Conservation (phyloP, 1,284 basidiomycete genomes). For the Cronartium ribicola region DNA sequence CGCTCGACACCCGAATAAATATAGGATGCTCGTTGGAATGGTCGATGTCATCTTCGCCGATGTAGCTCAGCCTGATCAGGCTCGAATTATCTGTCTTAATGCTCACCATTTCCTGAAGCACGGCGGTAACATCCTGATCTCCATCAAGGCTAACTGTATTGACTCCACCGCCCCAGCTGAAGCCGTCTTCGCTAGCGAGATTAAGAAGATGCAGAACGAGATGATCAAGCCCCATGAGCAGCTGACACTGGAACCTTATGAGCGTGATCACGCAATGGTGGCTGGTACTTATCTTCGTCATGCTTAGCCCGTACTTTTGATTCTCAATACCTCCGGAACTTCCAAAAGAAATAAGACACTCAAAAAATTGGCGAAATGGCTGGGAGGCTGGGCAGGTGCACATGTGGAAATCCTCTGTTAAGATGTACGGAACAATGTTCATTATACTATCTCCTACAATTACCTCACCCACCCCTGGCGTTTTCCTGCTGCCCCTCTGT, state of each 20-base stretch:
- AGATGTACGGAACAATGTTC: not conserved
- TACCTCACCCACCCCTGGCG: not conserved
- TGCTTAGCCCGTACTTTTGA: not conserved
- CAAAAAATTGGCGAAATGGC: not conserved
- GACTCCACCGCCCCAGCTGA: conserved; percentile 89
- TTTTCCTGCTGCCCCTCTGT: not conserved
- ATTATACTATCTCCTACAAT: not conserved
- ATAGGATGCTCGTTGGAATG: conserved; percentile 86
- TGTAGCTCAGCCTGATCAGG: conserved; percentile 97
- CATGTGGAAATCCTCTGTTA: not conserved
- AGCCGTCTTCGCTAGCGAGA: conserved; percentile 82
- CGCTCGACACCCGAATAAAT: conserved; percentile 87
- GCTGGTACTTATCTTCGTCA: conserved; percentile 50
- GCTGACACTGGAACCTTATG: conserved; percentile 62
- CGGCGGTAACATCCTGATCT: conserved; percentile 86
- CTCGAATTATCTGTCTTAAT: conserved; percentile 73
- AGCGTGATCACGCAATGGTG: conserved; percentile 55
- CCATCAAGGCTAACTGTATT: conserved; percentile 99
- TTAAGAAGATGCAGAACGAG: conserved; percentile 73
- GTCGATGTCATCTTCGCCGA: conserved; percentile 98
- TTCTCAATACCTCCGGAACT: not conserved
- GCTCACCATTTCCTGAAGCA: conserved; percentile 96
- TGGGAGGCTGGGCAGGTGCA: too few relatives aligned
- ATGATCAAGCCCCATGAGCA: conserved; percentile 91
- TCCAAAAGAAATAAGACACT: not conserved